phyloP scores from a whole-genome alignment of 306 rosid species.

The Vachellia pachyceras region DNA sequence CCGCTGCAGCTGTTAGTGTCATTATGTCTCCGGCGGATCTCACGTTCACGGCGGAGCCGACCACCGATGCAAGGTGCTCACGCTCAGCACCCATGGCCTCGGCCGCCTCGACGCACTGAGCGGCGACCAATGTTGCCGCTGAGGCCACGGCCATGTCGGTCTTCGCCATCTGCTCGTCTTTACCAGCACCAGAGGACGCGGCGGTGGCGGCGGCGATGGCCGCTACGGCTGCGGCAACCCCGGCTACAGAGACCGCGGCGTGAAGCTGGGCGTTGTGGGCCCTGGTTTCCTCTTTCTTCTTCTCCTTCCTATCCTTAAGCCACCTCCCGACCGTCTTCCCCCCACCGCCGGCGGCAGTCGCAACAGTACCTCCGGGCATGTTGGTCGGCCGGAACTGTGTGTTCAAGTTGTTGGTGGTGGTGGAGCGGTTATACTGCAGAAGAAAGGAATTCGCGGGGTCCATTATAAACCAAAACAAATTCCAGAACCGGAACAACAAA shows the following conservation, averaged over 20 bases:
- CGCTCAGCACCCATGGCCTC: slow-evolving; percentile 94
- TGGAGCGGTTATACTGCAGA: slow-evolving; percentile 65
- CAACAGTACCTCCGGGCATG: slow-evolving; percentile 18
- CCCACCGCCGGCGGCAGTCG: slow-evolving; percentile 40
- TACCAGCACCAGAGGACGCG: slow-evolving; percentile 50
- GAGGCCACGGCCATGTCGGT: slow-evolving; percentile 92
- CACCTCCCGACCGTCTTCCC: slow-evolving; percentile 94
- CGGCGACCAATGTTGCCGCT: slow-evolving; percentile 90
- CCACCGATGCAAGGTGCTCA: slow-evolving; percentile 79
- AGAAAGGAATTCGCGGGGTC: slow-evolving; percentile 8
- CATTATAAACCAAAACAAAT: slow-evolving; percentile 17
- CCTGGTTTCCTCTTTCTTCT: slow-evolving; percentile 87
- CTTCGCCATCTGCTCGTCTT: slow-evolving; percentile 73
- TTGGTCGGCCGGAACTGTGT: slow-evolving; percentile 43
- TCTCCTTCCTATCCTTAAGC: slow-evolving; percentile 92
- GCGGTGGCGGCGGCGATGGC: slow-evolving; percentile 90
- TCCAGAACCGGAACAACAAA: background rate
- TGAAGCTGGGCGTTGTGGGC: slow-evolving; percentile 91
- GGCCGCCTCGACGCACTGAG: slow-evolving; percentile 95
- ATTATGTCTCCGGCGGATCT: slow-evolving; percentile 86
- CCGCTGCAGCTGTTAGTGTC: slow-evolving; percentile 92
- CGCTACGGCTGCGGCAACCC: slow-evolving; percentile 85
- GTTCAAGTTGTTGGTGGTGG: slow-evolving; percentile 17
- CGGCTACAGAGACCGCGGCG: slow-evolving; percentile 87
- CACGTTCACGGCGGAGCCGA: slow-evolving; percentile 90